These are phyloP conservation scores for Calonectria ilicicola DNA, from an alignment of 2,329 filamentous ascomycete genomes.

Conservation along the genomic window DNA sequence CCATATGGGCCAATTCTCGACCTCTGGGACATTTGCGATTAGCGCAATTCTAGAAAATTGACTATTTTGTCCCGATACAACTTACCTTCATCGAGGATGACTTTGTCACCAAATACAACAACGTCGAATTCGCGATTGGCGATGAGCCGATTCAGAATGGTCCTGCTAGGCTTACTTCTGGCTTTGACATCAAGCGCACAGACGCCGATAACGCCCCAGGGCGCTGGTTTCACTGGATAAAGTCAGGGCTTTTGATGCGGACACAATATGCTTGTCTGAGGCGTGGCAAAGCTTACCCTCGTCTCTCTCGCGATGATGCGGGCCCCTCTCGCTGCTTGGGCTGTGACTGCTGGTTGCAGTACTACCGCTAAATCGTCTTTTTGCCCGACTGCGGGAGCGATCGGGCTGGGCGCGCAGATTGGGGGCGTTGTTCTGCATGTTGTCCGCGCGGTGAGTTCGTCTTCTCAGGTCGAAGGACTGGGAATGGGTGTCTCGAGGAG, in stretches of 20 bases:
- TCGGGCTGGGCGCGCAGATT: conserved; percentile 60
- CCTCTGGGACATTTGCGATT: conserved; percentile 61
- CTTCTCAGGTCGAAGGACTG: conserved; percentile 60
- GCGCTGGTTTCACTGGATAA: conserved; percentile 64
- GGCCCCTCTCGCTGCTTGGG: conserved; percentile 76
- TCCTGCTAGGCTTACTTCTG: conserved; percentile 94
- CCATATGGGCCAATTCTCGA: conserved; percentile 96
- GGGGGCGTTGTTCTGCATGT: conserved; percentile 47
- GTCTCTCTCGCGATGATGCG: conserved; percentile 68
- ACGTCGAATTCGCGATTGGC: conserved; percentile 95
- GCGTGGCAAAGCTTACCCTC: conserved; percentile 53
- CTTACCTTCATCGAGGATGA: conserved; percentile 90
- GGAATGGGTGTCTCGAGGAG: conserved; percentile 55
- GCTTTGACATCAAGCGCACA: conserved; percentile 97
- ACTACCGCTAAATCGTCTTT: conserved; percentile 84
- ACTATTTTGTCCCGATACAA: conserved; percentile 21
- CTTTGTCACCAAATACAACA: conserved; percentile 98
- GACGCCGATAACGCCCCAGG: conserved; percentile 83
- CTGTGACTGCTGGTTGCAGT: conserved; percentile 86
- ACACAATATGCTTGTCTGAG: neutral
- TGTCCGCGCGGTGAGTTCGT: conserved; percentile 54
- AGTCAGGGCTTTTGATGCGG: conserved; percentile 41
- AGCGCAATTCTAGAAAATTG: conserved; percentile 21
- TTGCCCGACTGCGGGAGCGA: conserved; percentile 75
- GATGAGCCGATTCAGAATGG: conserved; percentile 93